phyloP scores from a whole-genome alignment of 2,329 filamentous ascomycete genomes.

The Cladosporium austrohemisphaericum region DNA sequence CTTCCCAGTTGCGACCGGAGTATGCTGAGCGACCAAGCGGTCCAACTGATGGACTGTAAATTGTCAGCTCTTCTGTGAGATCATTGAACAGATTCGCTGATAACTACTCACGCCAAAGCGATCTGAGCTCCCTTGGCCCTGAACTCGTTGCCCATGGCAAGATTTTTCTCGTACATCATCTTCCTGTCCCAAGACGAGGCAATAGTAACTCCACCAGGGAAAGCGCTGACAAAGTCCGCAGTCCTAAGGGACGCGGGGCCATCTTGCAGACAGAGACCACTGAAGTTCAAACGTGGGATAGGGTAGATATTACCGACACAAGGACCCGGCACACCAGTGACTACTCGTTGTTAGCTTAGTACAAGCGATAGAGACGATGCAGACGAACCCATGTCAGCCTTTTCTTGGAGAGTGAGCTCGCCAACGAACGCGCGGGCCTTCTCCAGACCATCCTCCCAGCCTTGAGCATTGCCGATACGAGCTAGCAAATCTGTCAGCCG shows the following conservation, averaged over 20 bases:
- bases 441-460: constrained; percentile 29
- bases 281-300: constrained; percentile 29
- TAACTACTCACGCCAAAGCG: constrained; percentile 26
- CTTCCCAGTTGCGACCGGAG: constrained; percentile 42
- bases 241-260: constrained; percentile 50
- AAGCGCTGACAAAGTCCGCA: constrained; percentile 53
- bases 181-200: constrained; percentile 82
- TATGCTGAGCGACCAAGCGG: constrained; percentile 15
- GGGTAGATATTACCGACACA: constrained; percentile 63
- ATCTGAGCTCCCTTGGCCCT: constrained; percentile 50
- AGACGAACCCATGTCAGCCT: constrained; percentile 32
- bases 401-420: constrained; percentile 33
- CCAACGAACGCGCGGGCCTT: constrained; percentile 31
- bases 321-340: constrained; percentile 24
- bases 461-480: constrained; percentile 14
- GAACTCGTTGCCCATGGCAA: constrained; percentile 31
- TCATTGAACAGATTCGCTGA: constrained; percentile 46
- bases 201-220: constrained; percentile 78
- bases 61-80: constrained; percentile 61
- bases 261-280: constrained; percentile 72
- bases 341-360: background rate
- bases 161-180: constrained; percentile 43
- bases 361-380: too few relatives aligned
- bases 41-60: constrained; percentile 46
- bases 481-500: background rate